phyloP scores from a whole-genome alignment of 192 early-diverging fungal species.

The Linnemannia hyalina region DNA sequence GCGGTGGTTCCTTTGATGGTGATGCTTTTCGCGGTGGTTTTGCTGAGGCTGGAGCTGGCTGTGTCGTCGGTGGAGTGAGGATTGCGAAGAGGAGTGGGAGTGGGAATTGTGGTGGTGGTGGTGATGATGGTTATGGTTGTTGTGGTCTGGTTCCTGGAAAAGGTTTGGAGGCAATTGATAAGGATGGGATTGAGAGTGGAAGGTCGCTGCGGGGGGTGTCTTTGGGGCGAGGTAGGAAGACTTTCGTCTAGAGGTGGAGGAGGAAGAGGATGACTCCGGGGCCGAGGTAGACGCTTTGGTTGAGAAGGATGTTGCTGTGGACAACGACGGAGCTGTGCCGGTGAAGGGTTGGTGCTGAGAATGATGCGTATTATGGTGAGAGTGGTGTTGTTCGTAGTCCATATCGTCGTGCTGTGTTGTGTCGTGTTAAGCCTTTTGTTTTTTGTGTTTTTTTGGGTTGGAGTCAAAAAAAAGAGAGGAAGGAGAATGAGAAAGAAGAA shows the following conservation, averaged over 20 bases:
- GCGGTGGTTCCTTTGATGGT: background rate
- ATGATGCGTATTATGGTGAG: background rate
- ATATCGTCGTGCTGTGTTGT: background rate
- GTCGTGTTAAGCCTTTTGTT: background rate
- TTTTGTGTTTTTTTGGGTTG: background rate
- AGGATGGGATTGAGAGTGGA: background rate
- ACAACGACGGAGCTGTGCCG: background rate
- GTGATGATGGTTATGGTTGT: slow-evolving; percentile 9
- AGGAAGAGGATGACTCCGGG: slow-evolving; percentile 17
- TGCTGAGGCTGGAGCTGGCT: slow-evolving; percentile 24
- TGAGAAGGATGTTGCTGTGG: background rate
- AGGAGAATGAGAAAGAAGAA: background rate
- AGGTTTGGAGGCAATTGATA: slow-evolving; percentile 3
- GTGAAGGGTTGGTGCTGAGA: slow-evolving; percentile 27
- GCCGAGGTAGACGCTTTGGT: slow-evolving; percentile 15
- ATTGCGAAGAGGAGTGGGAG: background rate
- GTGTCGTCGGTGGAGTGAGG: slow-evolving; percentile 10
- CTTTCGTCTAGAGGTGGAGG: slow-evolving; percentile 4
- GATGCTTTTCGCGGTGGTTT: slow-evolving; percentile 11
- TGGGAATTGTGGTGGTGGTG: slow-evolving; percentile 4
- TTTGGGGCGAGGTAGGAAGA: slow-evolving; percentile 23
- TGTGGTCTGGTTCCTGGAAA: slow-evolving; percentile 17
- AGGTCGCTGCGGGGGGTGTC: slow-evolving; percentile 22
- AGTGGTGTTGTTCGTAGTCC: slow-evolving; percentile 42
- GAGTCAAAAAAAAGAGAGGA: background rate